phyloP scores from a whole-genome alignment of 768 basidiomycete species.

The Lactarius deliciosus region DNA sequence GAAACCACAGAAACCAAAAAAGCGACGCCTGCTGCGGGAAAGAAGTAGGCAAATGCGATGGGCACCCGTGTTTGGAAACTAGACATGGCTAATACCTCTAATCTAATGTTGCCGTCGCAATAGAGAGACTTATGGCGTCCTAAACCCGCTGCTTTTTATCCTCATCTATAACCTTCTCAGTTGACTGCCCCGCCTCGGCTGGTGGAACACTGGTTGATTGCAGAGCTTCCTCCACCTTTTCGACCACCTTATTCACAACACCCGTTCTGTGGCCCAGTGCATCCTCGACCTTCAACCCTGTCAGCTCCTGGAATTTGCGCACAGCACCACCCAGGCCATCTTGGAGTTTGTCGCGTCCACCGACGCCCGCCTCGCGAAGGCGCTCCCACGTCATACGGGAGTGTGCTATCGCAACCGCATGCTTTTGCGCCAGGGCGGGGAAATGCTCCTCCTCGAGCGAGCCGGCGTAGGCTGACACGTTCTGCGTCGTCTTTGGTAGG shows the following conservation, averaged over 20 bases:
- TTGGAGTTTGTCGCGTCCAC: constrained; percentile 46
- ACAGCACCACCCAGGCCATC: constrained; percentile 48
- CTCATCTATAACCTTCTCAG: constrained; percentile 5
- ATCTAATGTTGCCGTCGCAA: constrained; percentile 15
- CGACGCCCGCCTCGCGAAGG: constrained; percentile 50
- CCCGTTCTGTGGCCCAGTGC: constrained; percentile 15
- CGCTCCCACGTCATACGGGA: constrained; percentile 57
- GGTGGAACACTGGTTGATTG: constrained; percentile 3
- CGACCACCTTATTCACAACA: constrained; percentile 15
- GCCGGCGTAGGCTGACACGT: constrained; percentile 63
- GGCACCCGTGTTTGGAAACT: constrained; percentile 7
- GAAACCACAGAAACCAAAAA: neutral
- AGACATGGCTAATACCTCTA: constrained; percentile 19
- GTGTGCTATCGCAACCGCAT: constrained; percentile 63
- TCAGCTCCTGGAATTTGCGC: constrained; percentile 59
- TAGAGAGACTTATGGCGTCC: neutral
- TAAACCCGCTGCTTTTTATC: constrained; percentile 3
- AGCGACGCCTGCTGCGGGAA: constrained; percentile 2
- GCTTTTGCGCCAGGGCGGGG: constrained; percentile 67
- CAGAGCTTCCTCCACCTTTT: constrained; percentile 26
- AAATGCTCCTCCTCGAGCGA: constrained; percentile 69
- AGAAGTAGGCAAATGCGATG: constrained; percentile 8
- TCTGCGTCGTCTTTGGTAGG: constrained; percentile 78
- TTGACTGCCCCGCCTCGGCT: constrained; percentile 1
- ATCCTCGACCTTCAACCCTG: constrained; percentile 57